Base-by-base conservation (phyloP, 129 eudicot genomes). In the Flaveria bidentis region DNA sequence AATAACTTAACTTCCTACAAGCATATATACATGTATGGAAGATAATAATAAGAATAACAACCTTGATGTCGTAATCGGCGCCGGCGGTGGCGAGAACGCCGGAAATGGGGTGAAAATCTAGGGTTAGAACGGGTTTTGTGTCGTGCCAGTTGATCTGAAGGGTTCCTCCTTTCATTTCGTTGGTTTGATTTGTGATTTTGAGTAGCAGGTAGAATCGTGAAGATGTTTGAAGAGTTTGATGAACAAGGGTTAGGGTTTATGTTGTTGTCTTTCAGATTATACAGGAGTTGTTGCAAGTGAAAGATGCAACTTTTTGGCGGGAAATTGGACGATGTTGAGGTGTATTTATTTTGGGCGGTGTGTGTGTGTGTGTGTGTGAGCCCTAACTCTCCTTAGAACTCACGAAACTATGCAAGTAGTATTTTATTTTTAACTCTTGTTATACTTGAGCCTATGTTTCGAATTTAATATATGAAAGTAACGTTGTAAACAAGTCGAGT, bases 71-170 rank as follows among this genome's bases (percentile, higher is more conserved):
- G 78, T 62, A 91, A 84, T 95, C 99, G 71, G 99, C 96, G 53
- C 99, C 99, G 18, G 84, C 99, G 22, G 99, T 95, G 61, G 96
- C 97, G 46, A 95, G 90, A 28, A 85, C 52, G 60, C 85, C 96
- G 57, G 95, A 84, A 61, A 76, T 0, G 16, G 97, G 97, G 71
- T 95, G 96, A 30, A 95, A 91, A 85, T 95, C 99, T 78, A 92
- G 96, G 89, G 97, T 66, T 67, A 95, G 87, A 28, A 95, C 99
- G 3, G 99, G 97, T 80, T 89, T 91, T 0, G 87, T 83, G 82
- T 86, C 97, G 87, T 94, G 99, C 99, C 99, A 94, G 75, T 87
- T 89, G 83, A 94, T 94, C 86, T 94, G 99, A 51, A 94, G 86
- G 2, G 97, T 91, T 39, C 99, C 99, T 52, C 97, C 96, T 72